Evolutionary conservation across 2,329 filamentous ascomycete species (phyloP), one percentile per base, ranked within the genome.

Genomic region (Escovopsis sp.): DNA sequence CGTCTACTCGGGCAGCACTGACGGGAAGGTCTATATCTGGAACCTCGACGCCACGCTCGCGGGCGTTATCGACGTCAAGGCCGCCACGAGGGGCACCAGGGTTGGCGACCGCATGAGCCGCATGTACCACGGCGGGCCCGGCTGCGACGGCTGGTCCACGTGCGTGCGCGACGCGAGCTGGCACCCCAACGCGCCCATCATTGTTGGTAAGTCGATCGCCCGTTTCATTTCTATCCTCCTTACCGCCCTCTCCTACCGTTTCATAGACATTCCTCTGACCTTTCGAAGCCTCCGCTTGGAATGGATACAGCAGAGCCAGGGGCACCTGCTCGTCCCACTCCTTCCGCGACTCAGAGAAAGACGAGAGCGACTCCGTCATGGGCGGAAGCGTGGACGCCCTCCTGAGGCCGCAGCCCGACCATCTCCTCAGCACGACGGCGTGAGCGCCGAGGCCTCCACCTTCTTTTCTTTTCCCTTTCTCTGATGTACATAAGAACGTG

Each of bases 31-130:
- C 1, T 88, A 86, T 47, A 72, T 96, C 29, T 98, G 83, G 70
- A 96, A 96, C 51, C 62, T 96, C 58, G 87, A 98, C 51, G 87
- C 84, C 23, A 94, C 86, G 0, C 51, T 83, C 10, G 85, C 83
- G 0, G 74, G 71, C 4, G 75, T 70, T 29, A 77, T 98, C 31
- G 76, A 96, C 51, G 87, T 94, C 6, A 68, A 72, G 30, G 60
- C 68, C 41, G 76, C 80, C 2, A 92, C 84, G 0, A 62, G 64
- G 39, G 67, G 74, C 43, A 70, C 72, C 9, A 63, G 77, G 27
- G 71, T 73, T 1, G 58, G 63, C 11, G 68, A 72, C 19, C 54
- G 65, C 3, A 61, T 63, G 27, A 66, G 66, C 19, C 68, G 72
- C 34, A 61, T 66, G 7, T 78, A 75, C 30, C 63, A 65, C 19